These are phyloP conservation scores for Aspergillus cristatus DNA, from an alignment of 495 filamentous ascomycete species.

Conservation along the genomic window DNA sequence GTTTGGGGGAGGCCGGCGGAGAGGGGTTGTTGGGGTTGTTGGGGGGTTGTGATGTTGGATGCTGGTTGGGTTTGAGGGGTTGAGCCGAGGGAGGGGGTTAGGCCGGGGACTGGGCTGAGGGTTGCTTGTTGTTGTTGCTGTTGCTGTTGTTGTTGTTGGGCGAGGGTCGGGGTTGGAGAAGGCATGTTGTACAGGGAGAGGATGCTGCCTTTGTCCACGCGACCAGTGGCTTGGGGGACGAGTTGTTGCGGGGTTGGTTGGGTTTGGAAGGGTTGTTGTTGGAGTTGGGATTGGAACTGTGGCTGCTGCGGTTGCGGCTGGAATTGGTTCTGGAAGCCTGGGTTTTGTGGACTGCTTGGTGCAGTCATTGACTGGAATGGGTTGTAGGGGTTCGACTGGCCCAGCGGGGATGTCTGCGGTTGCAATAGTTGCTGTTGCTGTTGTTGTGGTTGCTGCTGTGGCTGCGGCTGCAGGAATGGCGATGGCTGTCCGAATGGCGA, in stretches of 20 bases:
- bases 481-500: conserved; percentile 31
- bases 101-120: conserved; percentile 13
- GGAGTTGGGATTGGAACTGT: conserved; percentile 16
- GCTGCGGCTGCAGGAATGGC: conserved; percentile 26
- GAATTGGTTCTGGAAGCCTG: conserved; percentile 20
- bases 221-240: conserved; percentile 34
- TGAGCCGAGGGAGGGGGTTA: conserved; percentile 14
- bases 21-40: conserved; percentile 25
- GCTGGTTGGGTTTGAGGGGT: conserved; percentile 16
- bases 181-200: conserved; percentile 78
- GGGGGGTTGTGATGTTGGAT: conserved; percentile 7
- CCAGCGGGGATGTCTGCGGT: background rate
- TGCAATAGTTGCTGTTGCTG: conserved; percentile 4
- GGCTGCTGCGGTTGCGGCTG: conserved; percentile 21
- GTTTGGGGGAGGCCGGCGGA: conserved; percentile 1
- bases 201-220: conserved; percentile 72
- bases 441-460: conserved; percentile 20
- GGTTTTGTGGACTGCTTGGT: conserved; percentile 19
- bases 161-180: conserved; percentile 46
- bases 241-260: conserved; percentile 35
- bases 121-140: conserved; percentile 4
- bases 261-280: conserved; percentile 22
- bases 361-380: conserved; percentile 29
- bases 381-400: conserved; percentile 19
- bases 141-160: conserved; percentile 23